Evolutionary conservation across 352 stramenopile species (phyloP), one percentile per base, ranked within the genome.

Genomic region (Globisporangium takayamanum): DNA sequence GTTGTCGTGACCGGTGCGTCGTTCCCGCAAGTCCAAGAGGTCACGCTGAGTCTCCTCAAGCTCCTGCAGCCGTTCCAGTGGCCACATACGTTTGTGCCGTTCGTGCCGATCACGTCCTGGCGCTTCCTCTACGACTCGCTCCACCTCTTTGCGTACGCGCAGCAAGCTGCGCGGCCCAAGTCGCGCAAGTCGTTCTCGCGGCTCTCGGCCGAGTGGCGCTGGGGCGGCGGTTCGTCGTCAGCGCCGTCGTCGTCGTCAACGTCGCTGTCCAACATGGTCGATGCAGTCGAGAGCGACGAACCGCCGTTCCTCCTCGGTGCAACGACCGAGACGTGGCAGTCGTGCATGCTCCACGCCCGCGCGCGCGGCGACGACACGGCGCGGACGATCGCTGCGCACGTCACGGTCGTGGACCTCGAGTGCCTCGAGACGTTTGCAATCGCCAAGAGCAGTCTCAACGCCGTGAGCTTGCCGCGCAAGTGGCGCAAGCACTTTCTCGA

Each of bases 61-160:
- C 59, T 95, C 30, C 58, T 95, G 12, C 62, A 83, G 45, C 85
- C 85, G n/a, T 95, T 95, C 58, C 68, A 59, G 25, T 95, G 85
- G 85, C 79, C 88, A 47, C 80, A 90, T 62, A 88, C 78, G 22
- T 87, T 89, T 49, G 50, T 91, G 5, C 83, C 85, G 26, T 92
- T 91, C 53, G 59, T 93, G 8, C 80, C 83, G 12, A 73, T 90
- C 15, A 66, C 81, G 26, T 92, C 81, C 3, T 91, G 82, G 76
- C 68, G 72, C 22, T 89, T 89, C 53, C 60, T 93, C 25, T 69
- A 78, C 14, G 83, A 95, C 54, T 63, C 77, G 46, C 57, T 84
- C 30, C 73, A 79, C 44, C 69, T 78, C 26, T 83, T 88, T 57
- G 67, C 78, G 26, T 67, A 84, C 37, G 60, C 73, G 18, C 78